phyloP scores from a whole-genome alignment of 2,329 filamentous ascomycete species.

The Scortechinia acanthostroma region DNA sequence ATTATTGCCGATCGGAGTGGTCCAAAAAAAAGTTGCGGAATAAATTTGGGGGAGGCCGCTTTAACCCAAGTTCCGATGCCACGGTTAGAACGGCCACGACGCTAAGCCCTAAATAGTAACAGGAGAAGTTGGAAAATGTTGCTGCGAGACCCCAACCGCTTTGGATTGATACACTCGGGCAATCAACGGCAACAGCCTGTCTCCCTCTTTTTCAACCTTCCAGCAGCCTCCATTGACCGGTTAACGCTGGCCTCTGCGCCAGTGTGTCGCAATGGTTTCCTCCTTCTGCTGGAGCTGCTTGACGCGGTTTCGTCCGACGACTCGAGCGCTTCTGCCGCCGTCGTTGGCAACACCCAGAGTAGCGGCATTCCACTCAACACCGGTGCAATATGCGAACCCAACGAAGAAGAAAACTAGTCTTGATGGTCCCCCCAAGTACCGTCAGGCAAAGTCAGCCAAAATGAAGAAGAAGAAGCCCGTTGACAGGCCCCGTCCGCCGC shows the following conservation, averaged over 20 bases:
- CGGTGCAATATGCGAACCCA: neutral
- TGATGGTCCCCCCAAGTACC: neutral
- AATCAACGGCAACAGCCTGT: too few species aligned
- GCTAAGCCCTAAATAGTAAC: neutral
- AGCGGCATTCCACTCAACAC: neutral
- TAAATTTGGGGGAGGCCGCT: neutral
- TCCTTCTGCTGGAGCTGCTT: neutral
- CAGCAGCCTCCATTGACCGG: neutral
- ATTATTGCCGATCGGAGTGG: neutral
- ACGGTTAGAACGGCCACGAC: neutral
- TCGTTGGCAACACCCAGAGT: neutral
- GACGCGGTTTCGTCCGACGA: neutral
- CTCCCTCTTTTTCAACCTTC: too few species aligned
- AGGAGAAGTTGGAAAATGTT: neutral
- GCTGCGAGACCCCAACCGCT: neutral
- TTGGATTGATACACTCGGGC: too few species aligned
- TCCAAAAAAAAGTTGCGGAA: neutral
- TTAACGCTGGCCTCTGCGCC: neutral
- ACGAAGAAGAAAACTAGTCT: neutral
- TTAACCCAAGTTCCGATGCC: neutral
- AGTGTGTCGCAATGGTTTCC: constrained; percentile 1
- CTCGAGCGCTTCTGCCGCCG: neutral
- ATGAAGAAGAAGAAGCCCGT: neutral
- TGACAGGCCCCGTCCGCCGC: constrained; percentile 21
- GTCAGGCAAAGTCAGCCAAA: neutral